These are phyloP conservation scores for Stylosanthes scabra DNA, from an alignment of 331 rosid species.

Conservation along the genomic window DNA sequence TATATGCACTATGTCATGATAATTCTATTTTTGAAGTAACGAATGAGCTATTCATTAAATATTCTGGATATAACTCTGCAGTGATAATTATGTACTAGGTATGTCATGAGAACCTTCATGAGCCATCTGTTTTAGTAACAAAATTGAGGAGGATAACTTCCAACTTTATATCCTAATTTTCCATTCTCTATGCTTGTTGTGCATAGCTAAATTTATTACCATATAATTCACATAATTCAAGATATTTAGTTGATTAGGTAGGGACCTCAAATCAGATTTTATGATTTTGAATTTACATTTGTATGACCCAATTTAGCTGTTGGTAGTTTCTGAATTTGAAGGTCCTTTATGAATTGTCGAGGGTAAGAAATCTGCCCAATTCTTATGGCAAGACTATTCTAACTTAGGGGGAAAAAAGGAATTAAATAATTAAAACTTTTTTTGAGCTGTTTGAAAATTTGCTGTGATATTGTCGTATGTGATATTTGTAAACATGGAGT, in stretches of 20 bases:
- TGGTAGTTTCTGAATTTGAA: constrained; percentile 3
- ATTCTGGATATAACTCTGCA: no score
- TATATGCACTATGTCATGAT: no score
- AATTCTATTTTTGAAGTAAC: no score
- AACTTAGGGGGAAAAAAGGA: neutral
- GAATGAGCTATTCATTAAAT: no score
- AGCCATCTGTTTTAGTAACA: no score
- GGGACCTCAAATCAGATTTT: no score
- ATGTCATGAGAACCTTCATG: no score
- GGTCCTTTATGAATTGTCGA: constrained; percentile 14
- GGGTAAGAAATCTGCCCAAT: neutral
- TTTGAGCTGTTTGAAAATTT: neutral
- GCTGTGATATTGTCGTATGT: neutral
- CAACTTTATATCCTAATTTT: constrained; percentile 26
- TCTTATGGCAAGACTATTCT: constrained; percentile 3
- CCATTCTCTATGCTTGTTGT: constrained; percentile 27
- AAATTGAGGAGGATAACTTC: no score
- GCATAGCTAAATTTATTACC: constrained; percentile 4
- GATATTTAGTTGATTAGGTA: constrained; percentile 19
- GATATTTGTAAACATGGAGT: neutral
- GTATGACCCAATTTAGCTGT: neutral
- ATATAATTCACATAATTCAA: constrained; percentile 15
- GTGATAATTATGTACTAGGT: no score
- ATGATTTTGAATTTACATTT: neutral
- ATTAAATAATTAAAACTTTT: neutral